phyloP scores from a whole-genome alignment of 345 rosid species.

The Citrus australasica region DNA sequence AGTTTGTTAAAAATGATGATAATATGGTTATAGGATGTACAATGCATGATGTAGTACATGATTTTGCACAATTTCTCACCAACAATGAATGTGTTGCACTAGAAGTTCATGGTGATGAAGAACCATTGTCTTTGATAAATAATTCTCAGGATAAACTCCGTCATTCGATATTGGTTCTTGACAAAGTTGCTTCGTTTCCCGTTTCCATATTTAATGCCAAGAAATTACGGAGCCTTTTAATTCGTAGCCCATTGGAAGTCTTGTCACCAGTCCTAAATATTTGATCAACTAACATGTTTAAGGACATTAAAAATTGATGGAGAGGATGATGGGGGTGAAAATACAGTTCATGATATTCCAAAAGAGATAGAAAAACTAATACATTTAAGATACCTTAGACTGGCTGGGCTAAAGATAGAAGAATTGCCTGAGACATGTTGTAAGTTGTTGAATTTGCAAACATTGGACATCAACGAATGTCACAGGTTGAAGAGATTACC shows the following conservation, averaged over 20 bases:
- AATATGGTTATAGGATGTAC: neutral
- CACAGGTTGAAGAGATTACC: neutral
- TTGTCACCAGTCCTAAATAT: neutral
- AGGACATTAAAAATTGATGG: neutral
- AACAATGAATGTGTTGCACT: neutral
- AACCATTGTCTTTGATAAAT: neutral
- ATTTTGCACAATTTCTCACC: neutral
- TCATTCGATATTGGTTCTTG: neutral
- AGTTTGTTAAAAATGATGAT: neutral
- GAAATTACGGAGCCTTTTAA: neutral
- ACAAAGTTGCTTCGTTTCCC: neutral
- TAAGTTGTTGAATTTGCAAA: conserved; percentile 9
- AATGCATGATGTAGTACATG: neutral
- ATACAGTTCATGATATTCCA: neutral
- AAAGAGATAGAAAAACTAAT: neutral
- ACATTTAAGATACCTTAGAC: neutral
- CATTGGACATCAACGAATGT: neutral
- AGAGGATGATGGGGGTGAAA: too few relatives aligned
- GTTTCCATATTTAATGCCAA: neutral
- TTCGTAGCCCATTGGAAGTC: neutral
- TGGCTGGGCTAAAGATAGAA: neutral
- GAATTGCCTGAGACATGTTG: conserved; percentile 13
- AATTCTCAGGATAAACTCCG: neutral
- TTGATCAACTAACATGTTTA: neutral
- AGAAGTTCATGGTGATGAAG: neutral